Evolutionary conservation across 805 yeast genomes (phyloP).

Genomic region (Saccharomycopsis capsularis): DNA sequence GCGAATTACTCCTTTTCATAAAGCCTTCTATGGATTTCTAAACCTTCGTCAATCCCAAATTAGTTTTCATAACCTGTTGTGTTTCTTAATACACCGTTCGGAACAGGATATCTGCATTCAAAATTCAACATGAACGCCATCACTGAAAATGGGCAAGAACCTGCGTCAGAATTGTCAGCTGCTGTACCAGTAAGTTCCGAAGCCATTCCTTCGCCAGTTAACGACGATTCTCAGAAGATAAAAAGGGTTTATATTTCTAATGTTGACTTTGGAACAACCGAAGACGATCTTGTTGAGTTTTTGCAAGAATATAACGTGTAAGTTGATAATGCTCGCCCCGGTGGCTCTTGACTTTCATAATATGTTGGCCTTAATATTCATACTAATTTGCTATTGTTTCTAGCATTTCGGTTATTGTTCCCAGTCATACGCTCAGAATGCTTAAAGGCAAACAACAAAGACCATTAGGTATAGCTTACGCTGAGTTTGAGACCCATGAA

Average conservation of each 20-base stretch:
- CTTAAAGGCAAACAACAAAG: slow-evolving; percentile 34
- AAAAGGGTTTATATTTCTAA: slow-evolving; percentile 54
- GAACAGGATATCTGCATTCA: too few species aligned
- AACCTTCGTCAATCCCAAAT: too few species aligned
- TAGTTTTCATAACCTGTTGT: too few species aligned
- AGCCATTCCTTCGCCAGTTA: background rate
- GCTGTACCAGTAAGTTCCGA: background rate
- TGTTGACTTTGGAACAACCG: slow-evolving; percentile 54
- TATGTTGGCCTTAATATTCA: background rate
- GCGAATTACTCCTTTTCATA: too few species aligned
- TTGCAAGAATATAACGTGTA: slow-evolving; percentile 43
- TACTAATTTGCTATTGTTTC: background rate
- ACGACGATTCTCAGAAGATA: slow-evolving; percentile 4
- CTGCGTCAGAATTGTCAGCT: background rate
- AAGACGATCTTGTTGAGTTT: slow-evolving; percentile 46
- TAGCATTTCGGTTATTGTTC: slow-evolving; percentile 40
- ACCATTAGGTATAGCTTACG: slow-evolving; percentile 60
- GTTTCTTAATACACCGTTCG: too few species aligned
- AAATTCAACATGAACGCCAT: too few species aligned
- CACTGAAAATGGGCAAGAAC: too few species aligned
- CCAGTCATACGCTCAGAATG: slow-evolving; percentile 46
- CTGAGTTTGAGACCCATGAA: slow-evolving; percentile 72
- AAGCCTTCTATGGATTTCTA: too few species aligned
- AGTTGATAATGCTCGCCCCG: slow-evolving; percentile 15
- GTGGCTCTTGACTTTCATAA: background rate